Percentiles rank a stretch among this genome's conserved stretches.
These are phyloP conservation scores for Penicillium sp. DNA, from an alignment of 2,329 filamentous ascomycete species.

Conservation along the genomic window DNA sequence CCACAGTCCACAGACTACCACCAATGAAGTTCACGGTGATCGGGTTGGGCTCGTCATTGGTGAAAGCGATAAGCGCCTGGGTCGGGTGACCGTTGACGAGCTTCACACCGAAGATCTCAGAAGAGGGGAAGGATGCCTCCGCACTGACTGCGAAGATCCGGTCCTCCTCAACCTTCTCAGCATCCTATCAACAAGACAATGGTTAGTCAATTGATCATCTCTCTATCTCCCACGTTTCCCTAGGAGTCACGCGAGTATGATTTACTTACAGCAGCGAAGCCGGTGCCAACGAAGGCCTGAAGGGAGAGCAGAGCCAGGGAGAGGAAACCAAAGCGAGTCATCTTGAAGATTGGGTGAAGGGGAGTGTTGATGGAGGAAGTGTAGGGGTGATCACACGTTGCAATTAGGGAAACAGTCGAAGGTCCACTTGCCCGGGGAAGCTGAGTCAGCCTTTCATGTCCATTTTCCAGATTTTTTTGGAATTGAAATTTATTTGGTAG, in stretches of 20 bases:
- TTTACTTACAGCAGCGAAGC: conserved; percentile 60
- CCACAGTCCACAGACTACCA: conserved; percentile 67
- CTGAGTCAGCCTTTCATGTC: conserved; percentile 20
- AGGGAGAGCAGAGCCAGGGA: conserved; percentile 71
- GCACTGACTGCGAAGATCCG: conserved; percentile 58
- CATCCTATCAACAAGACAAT: conserved; percentile 37
- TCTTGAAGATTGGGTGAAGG: conserved; percentile 43
- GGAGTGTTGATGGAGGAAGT: conserved; percentile 13
- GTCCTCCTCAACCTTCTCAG: conserved; percentile 64
- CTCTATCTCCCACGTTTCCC: background rate
- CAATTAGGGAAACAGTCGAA: conserved; percentile 18
- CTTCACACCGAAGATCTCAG: conserved; percentile 90
- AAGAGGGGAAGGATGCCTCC: conserved; percentile 60
- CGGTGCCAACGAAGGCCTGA: conserved; percentile 64
- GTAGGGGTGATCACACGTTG: conserved; percentile 25
- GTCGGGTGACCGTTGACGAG: conserved; percentile 90
- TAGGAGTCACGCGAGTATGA: conserved; percentile 3
- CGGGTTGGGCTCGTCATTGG: conserved; percentile 76
- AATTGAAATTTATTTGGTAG: background rate
- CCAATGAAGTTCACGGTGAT: conserved; percentile 75
- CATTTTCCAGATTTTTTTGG: conserved; percentile 11
- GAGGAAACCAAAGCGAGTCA: conserved; percentile 74
- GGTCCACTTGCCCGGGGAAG: conserved; percentile 29
- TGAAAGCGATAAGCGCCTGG: conserved; percentile 76
- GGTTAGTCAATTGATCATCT: conserved; percentile 26